Conservation (phyloP, 2,329 filamentous ascomycete species). For the Phaeophleospora eucalypticola region DNA sequence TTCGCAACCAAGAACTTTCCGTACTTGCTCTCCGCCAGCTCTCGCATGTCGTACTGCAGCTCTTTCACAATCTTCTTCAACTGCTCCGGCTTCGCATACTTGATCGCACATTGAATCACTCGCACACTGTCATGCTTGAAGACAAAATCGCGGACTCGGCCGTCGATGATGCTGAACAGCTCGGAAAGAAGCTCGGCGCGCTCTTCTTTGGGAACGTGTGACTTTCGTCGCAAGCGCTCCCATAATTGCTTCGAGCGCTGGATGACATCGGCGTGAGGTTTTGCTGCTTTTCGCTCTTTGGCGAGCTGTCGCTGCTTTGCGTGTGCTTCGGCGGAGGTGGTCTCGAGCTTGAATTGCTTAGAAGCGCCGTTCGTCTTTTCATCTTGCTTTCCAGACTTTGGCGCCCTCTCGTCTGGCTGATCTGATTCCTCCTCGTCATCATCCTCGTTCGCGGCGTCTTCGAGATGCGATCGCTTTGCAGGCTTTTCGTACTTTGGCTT, state of each 20-base stretch:
- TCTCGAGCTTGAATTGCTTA: slow-evolving; percentile 44
- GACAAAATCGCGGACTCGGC: slow-evolving; percentile 88
- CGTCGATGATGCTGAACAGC: slow-evolving; percentile 86
- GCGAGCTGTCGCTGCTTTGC: slow-evolving; percentile 86
- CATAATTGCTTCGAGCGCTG: slow-evolving; percentile 91
- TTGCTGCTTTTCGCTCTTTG: slow-evolving; percentile 84
- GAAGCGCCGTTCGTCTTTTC: slow-evolving; percentile 18
- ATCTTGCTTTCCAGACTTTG: slow-evolving; percentile 12
- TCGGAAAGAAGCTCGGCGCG: slow-evolving; percentile 81
- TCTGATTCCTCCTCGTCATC: slow-evolving; percentile 18
- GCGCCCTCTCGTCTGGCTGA: slow-evolving; percentile 11
- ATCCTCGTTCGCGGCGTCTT: slow-evolving; percentile 27
- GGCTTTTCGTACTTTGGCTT: slow-evolving; percentile 16
- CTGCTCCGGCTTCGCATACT: slow-evolving; percentile 84
- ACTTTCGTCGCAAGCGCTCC: slow-evolving; percentile 90
- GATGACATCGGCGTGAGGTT: slow-evolving; percentile 87
- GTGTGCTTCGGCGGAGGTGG: slow-evolving; percentile 78
- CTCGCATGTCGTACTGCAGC: slow-evolving; percentile 76
- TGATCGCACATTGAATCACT: slow-evolving; percentile 92
- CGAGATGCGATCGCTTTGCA: slow-evolving; percentile 22
- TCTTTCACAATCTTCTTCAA: slow-evolving; percentile 82
- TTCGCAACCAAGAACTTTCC: slow-evolving; percentile 97
- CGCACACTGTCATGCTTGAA: slow-evolving; percentile 98
- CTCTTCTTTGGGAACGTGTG: slow-evolving; percentile 85
- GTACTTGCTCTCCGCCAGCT: slow-evolving; percentile 89